A percentile compares a stretch with the other conserved stretches of the same genome.
These are phyloP conservation scores for Candida stauntonica DNA, from an alignment of 805 yeast genomes.

Conservation along the genomic window DNA sequence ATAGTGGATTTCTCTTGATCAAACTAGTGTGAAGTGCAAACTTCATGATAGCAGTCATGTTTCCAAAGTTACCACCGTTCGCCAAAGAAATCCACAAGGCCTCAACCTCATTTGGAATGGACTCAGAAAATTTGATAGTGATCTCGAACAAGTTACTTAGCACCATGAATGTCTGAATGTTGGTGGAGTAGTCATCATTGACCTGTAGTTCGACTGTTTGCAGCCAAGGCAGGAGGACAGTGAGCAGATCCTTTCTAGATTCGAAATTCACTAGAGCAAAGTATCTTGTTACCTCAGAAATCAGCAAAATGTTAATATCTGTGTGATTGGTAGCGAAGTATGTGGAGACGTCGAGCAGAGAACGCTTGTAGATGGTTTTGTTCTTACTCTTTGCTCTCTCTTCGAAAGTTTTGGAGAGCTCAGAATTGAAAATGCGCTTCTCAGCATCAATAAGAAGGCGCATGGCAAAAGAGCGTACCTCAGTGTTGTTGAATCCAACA, in stretches of 20 bases:
- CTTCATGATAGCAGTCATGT: constrained; percentile 67
- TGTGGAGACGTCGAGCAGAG: constrained; percentile 73
- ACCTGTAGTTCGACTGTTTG: constrained; percentile 66
- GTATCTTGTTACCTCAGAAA: constrained; percentile 69
- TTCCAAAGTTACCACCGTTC: constrained; percentile 58
- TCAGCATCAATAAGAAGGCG: constrained; percentile 67
- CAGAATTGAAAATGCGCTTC: constrained; percentile 47
- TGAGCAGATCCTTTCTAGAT: constrained; percentile 71
- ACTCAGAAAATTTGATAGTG: constrained; percentile 70
- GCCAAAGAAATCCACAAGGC: constrained; percentile 96
- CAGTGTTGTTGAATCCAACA: constrained; percentile 66
- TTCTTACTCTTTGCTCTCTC: constrained; percentile 73
- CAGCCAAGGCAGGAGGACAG: constrained; percentile 90
- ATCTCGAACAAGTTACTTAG: constrained; percentile 78
- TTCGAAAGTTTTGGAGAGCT: constrained; percentile 51
- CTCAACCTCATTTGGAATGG: constrained; percentile 82
- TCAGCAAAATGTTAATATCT: constrained; percentile 54
- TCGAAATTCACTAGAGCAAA: constrained; percentile 55
- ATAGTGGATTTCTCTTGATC: constrained; percentile 61
- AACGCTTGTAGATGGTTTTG: constrained; percentile 81
- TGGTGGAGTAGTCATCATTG: constrained; percentile 36
- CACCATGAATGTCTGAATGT: constrained; percentile 55
- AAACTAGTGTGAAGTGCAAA: constrained; percentile 67
- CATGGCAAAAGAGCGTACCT: constrained; percentile 69
- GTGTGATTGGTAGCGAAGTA: constrained; percentile 61